phyloP scores from a whole-genome alignment of 1,139 yeast genomes.

The Debaryomycetaceae sp. region DNA sequence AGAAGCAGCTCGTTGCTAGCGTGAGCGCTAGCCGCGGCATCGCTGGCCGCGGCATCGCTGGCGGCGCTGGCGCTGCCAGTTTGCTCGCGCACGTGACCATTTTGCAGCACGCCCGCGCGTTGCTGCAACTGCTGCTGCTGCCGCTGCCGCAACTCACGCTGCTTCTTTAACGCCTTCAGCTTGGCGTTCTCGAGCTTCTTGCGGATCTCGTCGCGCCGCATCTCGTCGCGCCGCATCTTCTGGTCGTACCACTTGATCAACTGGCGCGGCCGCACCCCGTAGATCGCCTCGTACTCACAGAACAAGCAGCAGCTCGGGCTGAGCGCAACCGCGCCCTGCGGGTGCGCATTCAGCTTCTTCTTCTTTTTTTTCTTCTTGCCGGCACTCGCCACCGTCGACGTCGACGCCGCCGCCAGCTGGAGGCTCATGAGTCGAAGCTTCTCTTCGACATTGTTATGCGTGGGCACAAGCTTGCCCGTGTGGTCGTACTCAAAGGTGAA shows the following conservation, averaged over 20 bases:
- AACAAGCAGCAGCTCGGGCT: conserved; percentile 40
- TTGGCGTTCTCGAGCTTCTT: conserved; percentile 35
- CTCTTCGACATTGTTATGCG: conserved; percentile 38
- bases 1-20: no score
- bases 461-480: conserved; percentile 41
- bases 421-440: conserved; percentile 29
- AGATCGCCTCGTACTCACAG: conserved; percentile 58
- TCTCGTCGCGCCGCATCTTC: conserved; percentile 30
- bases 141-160: conserved; percentile 23
- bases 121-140: conserved; percentile 13
- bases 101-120: no score
- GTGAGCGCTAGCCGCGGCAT: no score
- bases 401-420: conserved; percentile 11
- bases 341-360: conserved; percentile 9
- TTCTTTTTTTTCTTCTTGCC: conserved; percentile 9
- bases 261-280: conserved; percentile 40
- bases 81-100: no score
- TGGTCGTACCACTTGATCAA: conserved; percentile 24
- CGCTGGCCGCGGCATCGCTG: no score
- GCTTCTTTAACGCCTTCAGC: conserved; percentile 30
- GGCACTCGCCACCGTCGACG: conserved; percentile 1
- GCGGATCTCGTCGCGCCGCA: conserved; percentile 29
- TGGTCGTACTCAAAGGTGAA: conserved; percentile 43
- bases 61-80: no score
- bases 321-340: conserved; percentile 7